Conservation (phyloP, 2,329 filamentous ascomycete genomes). For the Aureobasidium melanogenum region DNA sequence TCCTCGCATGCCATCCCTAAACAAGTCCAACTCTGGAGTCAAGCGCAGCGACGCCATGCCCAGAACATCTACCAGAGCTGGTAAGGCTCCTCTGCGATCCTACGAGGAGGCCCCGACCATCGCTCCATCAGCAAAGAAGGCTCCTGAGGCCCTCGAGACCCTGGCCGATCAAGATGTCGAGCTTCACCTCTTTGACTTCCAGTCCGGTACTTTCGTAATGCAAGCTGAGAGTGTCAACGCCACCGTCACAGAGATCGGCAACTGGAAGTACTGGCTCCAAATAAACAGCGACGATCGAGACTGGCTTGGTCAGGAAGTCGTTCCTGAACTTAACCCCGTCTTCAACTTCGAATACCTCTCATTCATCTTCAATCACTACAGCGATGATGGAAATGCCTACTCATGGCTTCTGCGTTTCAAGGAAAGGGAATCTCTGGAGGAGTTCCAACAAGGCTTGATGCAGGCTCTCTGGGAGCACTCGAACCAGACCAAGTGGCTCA, state of each 20-base stretch:
- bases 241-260: constrained; percentile 74
- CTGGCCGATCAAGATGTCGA: constrained; percentile 70
- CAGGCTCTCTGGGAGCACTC: constrained; percentile 94
- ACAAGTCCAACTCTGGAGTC: constrained; percentile 12
- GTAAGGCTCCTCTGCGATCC: constrained; percentile 19
- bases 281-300: constrained; percentile 66
- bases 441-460: constrained; percentile 90
- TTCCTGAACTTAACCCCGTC: constrained; percentile 90
- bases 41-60: constrained; percentile 21
- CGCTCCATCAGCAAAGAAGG: constrained; percentile 50
- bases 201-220: constrained; percentile 72
- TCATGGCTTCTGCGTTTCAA: constrained; percentile 94
- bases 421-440: constrained; percentile 68
- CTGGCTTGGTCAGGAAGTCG: constrained; percentile 78
- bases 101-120: constrained; percentile 43
- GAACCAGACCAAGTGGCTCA: constrained; percentile 89
- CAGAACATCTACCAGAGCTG: constrained; percentile 20
- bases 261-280: constrained; percentile 95
- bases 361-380: constrained; percentile 98
- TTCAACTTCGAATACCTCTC: constrained; percentile 99
- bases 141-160: constrained; percentile 62
- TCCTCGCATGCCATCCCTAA: background rate
- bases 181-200: constrained; percentile 88
- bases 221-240: constrained; percentile 69
- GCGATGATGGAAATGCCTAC: constrained; percentile 77